Base-by-base conservation (phyloP, 2,329 filamentous ascomycete species). In the Aotearoamyces nothofagi region DNA sequence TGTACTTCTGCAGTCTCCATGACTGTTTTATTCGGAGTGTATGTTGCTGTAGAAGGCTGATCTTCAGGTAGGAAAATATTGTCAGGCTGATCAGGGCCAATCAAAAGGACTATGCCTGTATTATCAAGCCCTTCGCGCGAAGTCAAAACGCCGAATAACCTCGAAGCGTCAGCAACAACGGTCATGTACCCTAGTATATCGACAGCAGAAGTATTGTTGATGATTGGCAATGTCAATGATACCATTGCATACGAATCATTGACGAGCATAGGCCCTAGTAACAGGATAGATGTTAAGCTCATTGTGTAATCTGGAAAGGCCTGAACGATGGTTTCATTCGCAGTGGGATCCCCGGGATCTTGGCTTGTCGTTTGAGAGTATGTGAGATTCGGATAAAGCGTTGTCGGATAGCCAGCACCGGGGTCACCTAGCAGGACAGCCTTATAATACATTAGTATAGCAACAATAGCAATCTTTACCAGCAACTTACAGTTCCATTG, bases 131-230 rank as follows among this genome's bases (percentile, higher is more conserved):
- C 82, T 48, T 84, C 78, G 2, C 60, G 55, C 2, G 76, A 78
- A 11, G 56, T 52, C 15, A 74, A 56, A 2, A 83, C 64, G 24
- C 62, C 52, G n/a, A 72, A 56, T 3, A 90, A 58, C 2, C 77
- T 62, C 4, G 57, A 55, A 2, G 76, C 76, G 32, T 79, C 69
- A 31, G 79, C 66, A n/a, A 92, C 60, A 2, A 87, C 57, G 1
- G 83, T 92, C 57, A 93, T 67, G 58, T 83, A 93, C 2, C 82
- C 86, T 4, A 93, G 60, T 1, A 87, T 67, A 36, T 78, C 72
- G 3, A 56, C 56, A 23, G 54, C 49, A 2, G 65, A 63, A 2
- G 62, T 61, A 39, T 75, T 78, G 46, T 78, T 73, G 34, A 80
- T 66, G 30, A 94, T 70, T 0, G 84, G 81, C 10, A 87, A 55